Evolutionary conservation across 441 rosid genomes (phyloP).

Genomic region (Arabidopsis hybrid): DNA sequence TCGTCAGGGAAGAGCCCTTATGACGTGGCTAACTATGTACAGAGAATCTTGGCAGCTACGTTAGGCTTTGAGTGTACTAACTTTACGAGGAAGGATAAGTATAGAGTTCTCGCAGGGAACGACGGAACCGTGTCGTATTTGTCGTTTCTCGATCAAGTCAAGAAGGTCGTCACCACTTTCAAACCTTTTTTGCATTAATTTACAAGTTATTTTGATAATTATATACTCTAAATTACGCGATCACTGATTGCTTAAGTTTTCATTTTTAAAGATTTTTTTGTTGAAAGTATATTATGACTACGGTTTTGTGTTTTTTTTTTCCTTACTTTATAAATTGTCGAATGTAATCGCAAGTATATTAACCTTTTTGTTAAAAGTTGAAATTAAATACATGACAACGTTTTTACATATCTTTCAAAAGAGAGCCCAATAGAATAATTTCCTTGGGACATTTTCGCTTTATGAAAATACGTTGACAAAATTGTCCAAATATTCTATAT

Average conservation of each 20-base stretch:
- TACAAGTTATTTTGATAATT: not conserved
- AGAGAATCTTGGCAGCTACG: slow-evolving; percentile 85
- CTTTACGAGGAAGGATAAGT: slow-evolving; percentile 89
- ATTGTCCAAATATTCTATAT: no score
- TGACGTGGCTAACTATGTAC: slow-evolving; percentile 92
- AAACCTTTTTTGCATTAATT: slow-evolving; percentile 62
- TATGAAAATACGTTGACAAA: not conserved
- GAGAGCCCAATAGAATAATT: not conserved
- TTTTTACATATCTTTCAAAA: not conserved
- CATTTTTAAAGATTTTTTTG: not conserved
- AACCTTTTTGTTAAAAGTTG: not conserved
- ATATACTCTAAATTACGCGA: not conserved
- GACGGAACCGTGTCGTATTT: slow-evolving; percentile 77
- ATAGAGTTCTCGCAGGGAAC: slow-evolving; percentile 80
- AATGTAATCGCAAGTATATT: slow-evolving; percentile 3
- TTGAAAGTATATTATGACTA: not conserved
- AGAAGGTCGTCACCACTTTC: slow-evolving; percentile 64
- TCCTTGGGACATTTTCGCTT: not conserved
- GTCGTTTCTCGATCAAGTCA: slow-evolving; percentile 58
- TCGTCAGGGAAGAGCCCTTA: slow-evolving; percentile 88
- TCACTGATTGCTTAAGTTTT: slow-evolving; percentile 20
- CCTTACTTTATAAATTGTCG: not conserved
- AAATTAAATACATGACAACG: not conserved
- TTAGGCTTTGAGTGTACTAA: slow-evolving; percentile 93
- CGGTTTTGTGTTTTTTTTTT: not conserved